phyloP scores from a whole-genome alignment of 2,329 filamentous ascomycete species.

The Penicillium digitatum region DNA sequence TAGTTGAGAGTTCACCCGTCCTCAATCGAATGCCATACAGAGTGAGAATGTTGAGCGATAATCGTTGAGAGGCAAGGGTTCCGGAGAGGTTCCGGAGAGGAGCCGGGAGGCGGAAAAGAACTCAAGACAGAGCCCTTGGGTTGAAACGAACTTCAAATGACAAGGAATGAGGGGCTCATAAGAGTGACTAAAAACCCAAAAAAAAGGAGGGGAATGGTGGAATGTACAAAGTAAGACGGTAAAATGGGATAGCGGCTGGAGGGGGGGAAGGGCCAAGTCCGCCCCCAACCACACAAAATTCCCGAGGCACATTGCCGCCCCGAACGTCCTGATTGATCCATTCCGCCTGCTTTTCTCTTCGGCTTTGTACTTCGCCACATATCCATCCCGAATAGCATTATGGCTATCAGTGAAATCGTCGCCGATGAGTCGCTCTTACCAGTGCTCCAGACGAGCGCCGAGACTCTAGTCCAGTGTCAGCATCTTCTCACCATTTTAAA shows the following conservation, averaged over 20 bases:
- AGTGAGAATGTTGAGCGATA: neutral
- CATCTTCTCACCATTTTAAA: slow-evolving; percentile 55
- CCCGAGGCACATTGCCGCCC: slow-evolving; percentile 19
- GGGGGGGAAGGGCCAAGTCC: slow-evolving; percentile 2
- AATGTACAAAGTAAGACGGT: neutral
- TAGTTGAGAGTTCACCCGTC: neutral
- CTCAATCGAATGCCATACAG: slow-evolving; percentile 5
- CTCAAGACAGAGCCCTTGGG: neutral
- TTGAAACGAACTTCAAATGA: neutral
- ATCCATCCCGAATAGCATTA: slow-evolving; percentile 24
- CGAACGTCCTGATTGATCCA: slow-evolving; percentile 16
- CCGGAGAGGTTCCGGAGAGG: neutral
- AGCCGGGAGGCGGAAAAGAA: neutral
- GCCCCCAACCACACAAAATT: slow-evolving; percentile 16
- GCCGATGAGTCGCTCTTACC: slow-evolving; percentile 62
- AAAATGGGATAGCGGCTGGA: neutral
- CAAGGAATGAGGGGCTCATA: slow-evolving; percentile 2
- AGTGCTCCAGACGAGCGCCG: slow-evolving; percentile 67
- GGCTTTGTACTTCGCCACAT: slow-evolving; percentile 12
- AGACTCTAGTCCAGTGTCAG: slow-evolving; percentile 69
- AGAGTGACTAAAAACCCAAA: neutral
- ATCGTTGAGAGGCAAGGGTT: slow-evolving; percentile 1
- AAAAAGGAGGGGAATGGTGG: slow-evolving; percentile 4
- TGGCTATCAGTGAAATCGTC: slow-evolving; percentile 58
- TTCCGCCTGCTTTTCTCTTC: slow-evolving; percentile 13